Percentiles rank a stretch among this genome's conserved stretches.
These are phyloP conservation scores for Neurospora sp. DNA, from an alignment of 495 filamentous ascomycete species.

Conservation along the genomic window DNA sequence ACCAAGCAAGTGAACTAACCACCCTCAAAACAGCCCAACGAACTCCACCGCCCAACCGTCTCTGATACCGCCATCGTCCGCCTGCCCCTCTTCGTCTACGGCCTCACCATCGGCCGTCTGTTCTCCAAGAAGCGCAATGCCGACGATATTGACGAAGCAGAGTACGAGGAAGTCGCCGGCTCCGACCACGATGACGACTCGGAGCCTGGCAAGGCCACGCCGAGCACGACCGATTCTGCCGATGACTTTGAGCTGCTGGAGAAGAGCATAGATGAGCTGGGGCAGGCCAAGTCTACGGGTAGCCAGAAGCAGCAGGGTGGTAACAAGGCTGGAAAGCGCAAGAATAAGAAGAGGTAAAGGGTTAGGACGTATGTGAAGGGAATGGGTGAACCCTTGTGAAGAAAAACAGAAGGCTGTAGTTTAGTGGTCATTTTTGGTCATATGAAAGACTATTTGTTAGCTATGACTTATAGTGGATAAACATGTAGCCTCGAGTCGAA, in stretches of 20 bases:
- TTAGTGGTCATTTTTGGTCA: background rate
- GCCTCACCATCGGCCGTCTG: constrained; percentile 45
- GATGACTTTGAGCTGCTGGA: constrained; percentile 50
- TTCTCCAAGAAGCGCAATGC: constrained; percentile 28
- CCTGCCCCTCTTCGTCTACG: constrained; percentile 56
- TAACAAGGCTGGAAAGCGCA: constrained; percentile 33
- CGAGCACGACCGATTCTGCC: constrained; percentile 35
- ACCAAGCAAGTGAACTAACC: background rate
- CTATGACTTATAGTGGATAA: background rate
- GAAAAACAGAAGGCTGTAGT: background rate
- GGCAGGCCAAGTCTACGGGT: constrained; percentile 30
- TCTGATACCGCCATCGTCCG: constrained; percentile 60
- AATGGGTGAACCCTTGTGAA: too few species aligned
- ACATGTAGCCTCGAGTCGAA: background rate
- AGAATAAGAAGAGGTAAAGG: constrained; percentile 37
- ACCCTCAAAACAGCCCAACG: constrained; percentile 37
- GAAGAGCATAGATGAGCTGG: constrained; percentile 37
- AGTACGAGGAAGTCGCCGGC: constrained; percentile 22
- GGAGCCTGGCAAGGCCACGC: constrained; percentile 28
- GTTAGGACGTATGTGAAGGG: too few species aligned
- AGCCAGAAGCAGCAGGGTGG: constrained; percentile 27
- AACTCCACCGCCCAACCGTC: constrained; percentile 55
- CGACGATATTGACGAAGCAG: constrained; percentile 18
- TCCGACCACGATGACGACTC: constrained; percentile 29
- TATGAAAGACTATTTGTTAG: background rate